Percentiles rank a stretch among this genome's conserved stretches.
phyloP scores from a whole-genome alignment of 805 yeast species.

The Komagataella pastoris region DNA sequence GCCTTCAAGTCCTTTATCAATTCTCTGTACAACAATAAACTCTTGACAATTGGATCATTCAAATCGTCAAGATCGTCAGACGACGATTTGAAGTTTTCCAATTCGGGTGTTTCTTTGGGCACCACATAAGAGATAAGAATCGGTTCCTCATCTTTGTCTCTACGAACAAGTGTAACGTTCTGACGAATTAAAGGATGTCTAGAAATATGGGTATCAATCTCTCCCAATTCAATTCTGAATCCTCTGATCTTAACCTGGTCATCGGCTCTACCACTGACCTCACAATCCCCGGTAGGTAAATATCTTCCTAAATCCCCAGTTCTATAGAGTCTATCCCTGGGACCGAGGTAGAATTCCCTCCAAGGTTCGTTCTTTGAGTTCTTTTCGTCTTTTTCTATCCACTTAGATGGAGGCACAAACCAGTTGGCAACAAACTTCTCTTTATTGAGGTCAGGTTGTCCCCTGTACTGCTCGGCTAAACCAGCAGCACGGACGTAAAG shows the following conservation, averaged over 20 bases:
- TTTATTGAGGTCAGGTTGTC: slow-evolving; percentile 76
- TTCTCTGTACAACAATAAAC: slow-evolving; percentile 62
- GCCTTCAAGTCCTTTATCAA: slow-evolving; percentile 70
- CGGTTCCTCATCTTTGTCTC: slow-evolving; percentile 88
- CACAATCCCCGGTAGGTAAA: slow-evolving; percentile 93
- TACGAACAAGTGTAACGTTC: slow-evolving; percentile 81
- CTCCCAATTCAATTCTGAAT: slow-evolving; percentile 95
- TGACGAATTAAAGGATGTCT: slow-evolving; percentile 90
- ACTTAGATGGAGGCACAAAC: slow-evolving; percentile 61
- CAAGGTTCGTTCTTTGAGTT: slow-evolving; percentile 38
- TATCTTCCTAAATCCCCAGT: slow-evolving; percentile 97
- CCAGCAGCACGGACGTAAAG: slow-evolving; percentile 98
- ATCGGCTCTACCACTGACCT: slow-evolving; percentile 97
- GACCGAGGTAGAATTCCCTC: slow-evolving; percentile 81
- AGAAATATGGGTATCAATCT: slow-evolving; percentile 92
- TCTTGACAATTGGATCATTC: slow-evolving; percentile 59
- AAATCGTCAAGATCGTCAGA: slow-evolving; percentile 30
- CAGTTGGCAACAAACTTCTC: slow-evolving; percentile 85
- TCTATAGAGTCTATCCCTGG: slow-evolving; percentile 90
- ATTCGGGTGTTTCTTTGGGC: slow-evolving; percentile 42
- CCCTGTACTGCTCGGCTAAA: slow-evolving; percentile 90
- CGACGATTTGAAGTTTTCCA: slow-evolving; percentile 34
- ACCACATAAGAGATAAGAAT: slow-evolving; percentile 85
- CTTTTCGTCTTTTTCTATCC: slow-evolving; percentile 43
- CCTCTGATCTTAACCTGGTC: slow-evolving; percentile 98